Evolutionary conservation across 2,329 filamentous ascomycete species (phyloP).

Genomic region (Penicillium sp.): DNA sequence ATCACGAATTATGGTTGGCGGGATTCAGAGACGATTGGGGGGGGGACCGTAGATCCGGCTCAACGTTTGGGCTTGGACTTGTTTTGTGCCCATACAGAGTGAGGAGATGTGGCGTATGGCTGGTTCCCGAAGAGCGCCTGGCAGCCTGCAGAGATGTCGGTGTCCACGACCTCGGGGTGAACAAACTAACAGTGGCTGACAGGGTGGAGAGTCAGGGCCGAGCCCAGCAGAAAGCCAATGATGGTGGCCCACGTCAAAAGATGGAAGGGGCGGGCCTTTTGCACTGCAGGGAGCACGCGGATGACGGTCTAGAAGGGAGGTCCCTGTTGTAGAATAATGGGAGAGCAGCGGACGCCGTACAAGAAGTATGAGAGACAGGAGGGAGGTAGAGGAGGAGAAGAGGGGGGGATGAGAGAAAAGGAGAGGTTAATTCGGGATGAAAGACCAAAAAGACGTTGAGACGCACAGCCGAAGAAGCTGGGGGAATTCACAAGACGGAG

Average conservation of each 20-base stretch:
- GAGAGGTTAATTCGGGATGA: not conserved
- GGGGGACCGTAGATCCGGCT: slow-evolving; percentile 35
- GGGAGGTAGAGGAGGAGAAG: not conserved
- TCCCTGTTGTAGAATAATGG: not conserved
- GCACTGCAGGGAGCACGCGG: slow-evolving; percentile 32
- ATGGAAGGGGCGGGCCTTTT: slow-evolving; percentile 26
- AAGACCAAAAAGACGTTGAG: slow-evolving; percentile 5
- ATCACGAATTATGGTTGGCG: slow-evolving; percentile 31
- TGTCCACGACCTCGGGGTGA: slow-evolving; percentile 34
- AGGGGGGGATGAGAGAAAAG: not conserved
- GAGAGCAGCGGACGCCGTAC: not conserved
- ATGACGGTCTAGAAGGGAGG: slow-evolving; percentile 27
- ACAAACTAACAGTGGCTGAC: slow-evolving; percentile 25
- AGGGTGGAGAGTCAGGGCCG: slow-evolving; percentile 30
- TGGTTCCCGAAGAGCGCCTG: slow-evolving; percentile 23
- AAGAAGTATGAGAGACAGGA: not conserved
- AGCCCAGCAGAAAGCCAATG: slow-evolving; percentile 34
- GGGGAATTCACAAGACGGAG: not conserved
- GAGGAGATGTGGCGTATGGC: slow-evolving; percentile 27
- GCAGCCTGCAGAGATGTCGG: slow-evolving; percentile 37
- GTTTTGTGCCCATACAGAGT: slow-evolving; percentile 20
- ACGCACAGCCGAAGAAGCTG: slow-evolving; percentile 11
- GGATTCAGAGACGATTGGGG: slow-evolving; percentile 26
- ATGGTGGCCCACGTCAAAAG: slow-evolving; percentile 39
- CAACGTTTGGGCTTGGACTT: slow-evolving; percentile 34